Conservation (phyloP, 1,284 basidiomycete genomes). For the Fereydounia khargensis region DNA sequence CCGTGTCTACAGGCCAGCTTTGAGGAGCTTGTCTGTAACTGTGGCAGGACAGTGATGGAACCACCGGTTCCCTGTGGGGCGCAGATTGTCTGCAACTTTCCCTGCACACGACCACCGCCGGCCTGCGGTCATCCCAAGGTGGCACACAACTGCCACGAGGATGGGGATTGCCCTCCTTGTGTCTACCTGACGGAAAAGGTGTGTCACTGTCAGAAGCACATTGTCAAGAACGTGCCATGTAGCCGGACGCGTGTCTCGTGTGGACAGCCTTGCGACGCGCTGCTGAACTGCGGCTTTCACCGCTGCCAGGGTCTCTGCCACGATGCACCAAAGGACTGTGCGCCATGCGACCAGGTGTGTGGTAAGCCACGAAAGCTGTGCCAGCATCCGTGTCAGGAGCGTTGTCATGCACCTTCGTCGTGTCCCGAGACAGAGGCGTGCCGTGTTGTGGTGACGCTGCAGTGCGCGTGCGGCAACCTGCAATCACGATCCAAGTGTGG, state of each 20-base stretch:
- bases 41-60: constrained; percentile 53
- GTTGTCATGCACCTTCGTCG: constrained; percentile 50
- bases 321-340: constrained; percentile 36
- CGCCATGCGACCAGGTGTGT: constrained; percentile 46
- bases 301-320: constrained; percentile 49
- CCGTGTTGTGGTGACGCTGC: constrained; percentile 42
- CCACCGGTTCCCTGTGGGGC: constrained; percentile 55
- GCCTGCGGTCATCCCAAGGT: constrained; percentile 53
- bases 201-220: constrained; percentile 50
- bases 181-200: constrained; percentile 48
- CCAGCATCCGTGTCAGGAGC: constrained; percentile 45
- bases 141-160: constrained; percentile 52
- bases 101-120: constrained; percentile 45
- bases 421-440: constrained; percentile 50
- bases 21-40: constrained; percentile 51
- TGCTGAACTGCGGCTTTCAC: constrained; percentile 51
- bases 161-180: constrained; percentile 52
- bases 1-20: constrained; percentile 54
- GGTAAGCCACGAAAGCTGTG: constrained; percentile 46
- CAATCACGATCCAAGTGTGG: constrained; percentile 41
- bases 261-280: constrained; percentile 42
- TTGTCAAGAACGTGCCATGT: constrained; percentile 51
- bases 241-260: constrained; percentile 45
- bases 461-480: constrained; percentile 50
- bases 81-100: constrained; percentile 46